phyloP scores from a whole-genome alignment of 2,329 filamentous ascomycete genomes.

The Apiospora sp. region DNA sequence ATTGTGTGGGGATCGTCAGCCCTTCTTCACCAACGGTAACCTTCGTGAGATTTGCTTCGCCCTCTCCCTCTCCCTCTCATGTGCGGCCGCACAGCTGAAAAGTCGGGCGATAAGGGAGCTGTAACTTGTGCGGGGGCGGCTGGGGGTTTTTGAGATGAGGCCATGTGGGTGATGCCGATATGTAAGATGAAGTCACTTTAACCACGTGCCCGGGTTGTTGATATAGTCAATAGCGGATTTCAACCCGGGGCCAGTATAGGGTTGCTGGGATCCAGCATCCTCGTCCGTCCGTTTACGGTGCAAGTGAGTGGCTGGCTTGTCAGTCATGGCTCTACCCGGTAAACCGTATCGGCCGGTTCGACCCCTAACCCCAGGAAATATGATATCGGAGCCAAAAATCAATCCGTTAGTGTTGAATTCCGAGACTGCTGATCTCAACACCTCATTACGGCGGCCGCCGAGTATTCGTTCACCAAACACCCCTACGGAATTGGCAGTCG shows the following conservation, averaged over 20 bases:
- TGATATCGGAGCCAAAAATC: background rate
- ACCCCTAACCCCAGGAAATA: background rate
- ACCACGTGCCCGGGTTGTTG: slow-evolving; percentile 4
- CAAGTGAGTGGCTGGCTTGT: background rate
- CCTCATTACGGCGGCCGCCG: background rate
- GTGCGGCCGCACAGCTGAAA: background rate
- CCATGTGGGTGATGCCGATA: background rate
- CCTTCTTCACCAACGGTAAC: background rate
- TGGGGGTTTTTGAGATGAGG: background rate
- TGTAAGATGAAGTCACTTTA: background rate
- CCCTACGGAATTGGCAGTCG: background rate
- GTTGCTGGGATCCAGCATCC: slow-evolving; percentile 2
- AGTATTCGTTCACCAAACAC: background rate
- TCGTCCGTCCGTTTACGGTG: background rate
- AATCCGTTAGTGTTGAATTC: background rate
- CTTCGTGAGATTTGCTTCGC: background rate
- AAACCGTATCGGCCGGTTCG: background rate
- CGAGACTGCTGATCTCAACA: slow-evolving; percentile 7
- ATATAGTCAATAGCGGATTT: background rate
- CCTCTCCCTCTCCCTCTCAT: background rate
- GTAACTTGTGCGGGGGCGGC: background rate
- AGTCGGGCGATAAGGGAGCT: background rate
- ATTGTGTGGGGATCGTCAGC: background rate
- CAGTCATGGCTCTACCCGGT: background rate
- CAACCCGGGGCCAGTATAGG: background rate